Evolutionary conservation across 2,329 filamentous ascomycete species (phyloP).

Genomic region (Aspergillus alliaceus): DNA sequence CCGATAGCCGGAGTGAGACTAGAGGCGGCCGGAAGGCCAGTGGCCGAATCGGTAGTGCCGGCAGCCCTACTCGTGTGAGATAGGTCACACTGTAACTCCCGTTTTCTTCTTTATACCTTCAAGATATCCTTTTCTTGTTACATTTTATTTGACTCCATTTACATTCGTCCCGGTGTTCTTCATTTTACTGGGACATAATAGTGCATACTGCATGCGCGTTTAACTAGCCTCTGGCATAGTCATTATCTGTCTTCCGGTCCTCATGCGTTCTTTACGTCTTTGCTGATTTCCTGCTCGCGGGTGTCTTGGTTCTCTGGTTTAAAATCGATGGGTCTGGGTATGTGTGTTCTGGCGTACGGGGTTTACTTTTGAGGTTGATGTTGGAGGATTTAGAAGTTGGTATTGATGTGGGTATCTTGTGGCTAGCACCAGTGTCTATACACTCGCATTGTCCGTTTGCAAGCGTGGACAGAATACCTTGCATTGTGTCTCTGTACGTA

Average conservation of each 20-base stretch:
- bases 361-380: conserved; percentile 17
- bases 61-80: conserved; percentile 35
- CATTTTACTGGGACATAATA: conserved; percentile 13
- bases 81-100: conserved; percentile 9
- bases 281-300: conserved; percentile 10
- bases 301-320: conserved; percentile 22
- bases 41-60: conserved; percentile 46
- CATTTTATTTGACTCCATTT: conserved; percentile 8
- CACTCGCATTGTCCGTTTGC: not conserved
- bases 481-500: conserved; percentile 18
- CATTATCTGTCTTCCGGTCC: conserved; percentile 6
- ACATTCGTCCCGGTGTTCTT: conserved; percentile 7
- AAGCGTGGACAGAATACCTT: conserved; percentile 4
- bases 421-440: conserved; percentile 6
- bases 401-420: conserved; percentile 15
- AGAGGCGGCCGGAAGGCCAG: conserved; percentile 48
- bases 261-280: conserved; percentile 18
- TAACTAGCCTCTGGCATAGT: conserved; percentile 22
- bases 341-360: conserved; percentile 29
- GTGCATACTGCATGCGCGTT: conserved; percentile 16
- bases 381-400: conserved; percentile 20
- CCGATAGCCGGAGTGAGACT: conserved; percentile 39
- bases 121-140: conserved; percentile 20
- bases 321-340: conserved; percentile 22
- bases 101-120: conserved; percentile 10